phyloP scores from a whole-genome alignment of 176 grass and related monocot species.

The Eragrostis curvula region DNA sequence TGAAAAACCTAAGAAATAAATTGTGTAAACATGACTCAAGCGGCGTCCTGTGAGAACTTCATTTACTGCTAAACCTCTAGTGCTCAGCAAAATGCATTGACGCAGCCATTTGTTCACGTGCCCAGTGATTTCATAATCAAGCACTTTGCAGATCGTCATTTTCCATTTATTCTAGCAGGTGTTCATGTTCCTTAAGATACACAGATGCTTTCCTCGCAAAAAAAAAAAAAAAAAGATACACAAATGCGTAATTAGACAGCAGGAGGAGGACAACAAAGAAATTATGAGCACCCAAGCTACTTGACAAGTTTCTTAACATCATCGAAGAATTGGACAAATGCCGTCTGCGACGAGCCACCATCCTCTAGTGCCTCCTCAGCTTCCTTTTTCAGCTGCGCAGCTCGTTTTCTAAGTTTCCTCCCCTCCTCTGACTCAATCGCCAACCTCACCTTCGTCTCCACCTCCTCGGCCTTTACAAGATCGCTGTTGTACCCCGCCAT shows the following conservation, averaged over 20 bases:
- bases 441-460: conserved; percentile 32
- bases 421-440: conserved; percentile 33
- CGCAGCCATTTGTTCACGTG: too few relatives aligned
- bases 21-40: too few relatives aligned
- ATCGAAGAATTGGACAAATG: conserved; percentile 23
- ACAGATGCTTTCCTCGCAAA: too few relatives aligned
- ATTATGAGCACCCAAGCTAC: background rate
- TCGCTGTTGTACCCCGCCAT: conserved; percentile 25
- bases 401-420: conserved; percentile 17
- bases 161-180: background rate
- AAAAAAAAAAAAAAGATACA: too few relatives aligned
- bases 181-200: background rate
- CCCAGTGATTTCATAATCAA: background rate
- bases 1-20: too few relatives aligned
- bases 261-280: background rate
- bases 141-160: background rate
- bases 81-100: too few relatives aligned
- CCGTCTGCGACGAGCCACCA: conserved; percentile 32
- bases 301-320: background rate
- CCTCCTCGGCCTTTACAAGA: conserved; percentile 33
- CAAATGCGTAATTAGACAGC: background rate
- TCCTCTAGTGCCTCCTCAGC: conserved; percentile 20
- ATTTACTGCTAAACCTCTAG: too few relatives aligned
- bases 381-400: conserved; percentile 20
- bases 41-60: too few relatives aligned